Evolutionary conservation across 768 basidiomycete species (phyloP).

Genomic region (Galerina marginata): DNA sequence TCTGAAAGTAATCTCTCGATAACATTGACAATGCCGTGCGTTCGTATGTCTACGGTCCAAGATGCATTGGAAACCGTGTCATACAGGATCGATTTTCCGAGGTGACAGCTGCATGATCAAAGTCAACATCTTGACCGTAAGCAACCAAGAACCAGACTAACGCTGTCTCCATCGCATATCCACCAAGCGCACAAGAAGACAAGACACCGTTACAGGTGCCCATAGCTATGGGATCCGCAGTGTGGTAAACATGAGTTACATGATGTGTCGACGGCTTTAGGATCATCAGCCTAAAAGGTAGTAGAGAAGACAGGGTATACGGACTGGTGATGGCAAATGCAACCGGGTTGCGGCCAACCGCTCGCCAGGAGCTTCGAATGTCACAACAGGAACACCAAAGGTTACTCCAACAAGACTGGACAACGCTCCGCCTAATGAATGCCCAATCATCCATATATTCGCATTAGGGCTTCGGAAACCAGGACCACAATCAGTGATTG

Average conservation of each 20-base stretch:
- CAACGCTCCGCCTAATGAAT: conserved; percentile 75
- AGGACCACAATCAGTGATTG: not conserved
- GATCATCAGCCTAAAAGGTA: not conserved
- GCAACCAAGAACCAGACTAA: conserved; percentile 32
- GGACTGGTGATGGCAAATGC: conserved; percentile 85
- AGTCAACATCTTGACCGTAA: not conserved
- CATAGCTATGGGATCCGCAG: conserved; percentile 94
- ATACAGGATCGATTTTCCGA: conserved; percentile 85
- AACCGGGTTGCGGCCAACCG: conserved; percentile 77
- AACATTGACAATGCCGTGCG: conserved; percentile 78
- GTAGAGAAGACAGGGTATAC: not conserved
- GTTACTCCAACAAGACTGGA: conserved; percentile 86
- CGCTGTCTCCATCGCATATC: conserved; percentile 89
- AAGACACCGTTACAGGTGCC: conserved; percentile 83
- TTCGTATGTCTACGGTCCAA: conserved; percentile 86
- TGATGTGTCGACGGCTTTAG: conserved; percentile 72
- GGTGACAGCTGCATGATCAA: conserved; percentile 66
- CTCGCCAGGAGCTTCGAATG: conserved; percentile 92
- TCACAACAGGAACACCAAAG: conserved; percentile 86
- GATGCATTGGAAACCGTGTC: conserved; percentile 88
- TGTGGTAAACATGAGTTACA: conserved; percentile 92
- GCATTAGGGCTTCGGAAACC: conserved; percentile 62
- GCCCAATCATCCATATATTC: conserved; percentile 87
- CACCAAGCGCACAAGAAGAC: conserved; percentile 82
- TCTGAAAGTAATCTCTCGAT: conserved; percentile 74